These are phyloP conservation scores for Thelonectria discophora DNA, from an alignment of 2,329 filamentous ascomycete genomes.

Conservation along the genomic window DNA sequence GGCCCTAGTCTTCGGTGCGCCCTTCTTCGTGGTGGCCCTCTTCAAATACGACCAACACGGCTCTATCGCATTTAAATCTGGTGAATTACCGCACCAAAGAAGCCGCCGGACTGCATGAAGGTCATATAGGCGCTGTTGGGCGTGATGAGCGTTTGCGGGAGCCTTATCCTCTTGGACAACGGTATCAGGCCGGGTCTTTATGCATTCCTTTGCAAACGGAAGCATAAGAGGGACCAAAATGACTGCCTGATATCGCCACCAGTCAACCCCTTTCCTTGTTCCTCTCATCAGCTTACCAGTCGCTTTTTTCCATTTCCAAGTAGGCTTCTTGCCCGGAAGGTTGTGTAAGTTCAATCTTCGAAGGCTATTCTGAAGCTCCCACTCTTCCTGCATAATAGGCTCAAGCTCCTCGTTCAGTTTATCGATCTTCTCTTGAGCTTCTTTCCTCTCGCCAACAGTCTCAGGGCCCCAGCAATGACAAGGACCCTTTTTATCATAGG, in stretches of 20 bases:
- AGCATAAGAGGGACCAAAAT: slow-evolving; percentile 32
- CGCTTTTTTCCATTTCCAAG: not conserved
- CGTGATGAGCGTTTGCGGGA: not conserved
- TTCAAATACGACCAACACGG: too few species aligned
- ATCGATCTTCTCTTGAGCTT: slow-evolving; percentile 8
- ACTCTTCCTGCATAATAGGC: slow-evolving; percentile 23
- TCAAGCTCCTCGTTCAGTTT: slow-evolving; percentile 30
- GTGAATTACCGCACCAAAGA: too few species aligned
- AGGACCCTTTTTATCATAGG: slow-evolving; percentile 32
- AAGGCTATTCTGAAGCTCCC: slow-evolving; percentile 26
- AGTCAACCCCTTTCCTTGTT: not conserved
- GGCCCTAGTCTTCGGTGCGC: too few species aligned
- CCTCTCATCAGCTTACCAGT: not conserved
- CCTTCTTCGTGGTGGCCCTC: too few species aligned
- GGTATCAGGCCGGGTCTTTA: not conserved
- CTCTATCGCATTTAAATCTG: too few species aligned
- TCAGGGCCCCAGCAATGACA: slow-evolving; percentile 29
- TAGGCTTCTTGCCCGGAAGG: not conserved
- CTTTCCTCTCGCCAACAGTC: slow-evolving; percentile 19
- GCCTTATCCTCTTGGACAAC: slow-evolving; percentile 2
- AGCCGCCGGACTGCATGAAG: too few species aligned
- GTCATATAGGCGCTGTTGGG: not conserved
- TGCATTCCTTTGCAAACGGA: slow-evolving; percentile 20
- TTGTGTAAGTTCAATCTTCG: slow-evolving; percentile 7
- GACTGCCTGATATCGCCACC: slow-evolving; percentile 21